A percentile compares a stretch with the other conserved stretches of the same genome.
These are phyloP conservation scores for Dothistroma pini DNA, from an alignment of 2,329 filamentous ascomycete species.

Conservation along the genomic window DNA sequence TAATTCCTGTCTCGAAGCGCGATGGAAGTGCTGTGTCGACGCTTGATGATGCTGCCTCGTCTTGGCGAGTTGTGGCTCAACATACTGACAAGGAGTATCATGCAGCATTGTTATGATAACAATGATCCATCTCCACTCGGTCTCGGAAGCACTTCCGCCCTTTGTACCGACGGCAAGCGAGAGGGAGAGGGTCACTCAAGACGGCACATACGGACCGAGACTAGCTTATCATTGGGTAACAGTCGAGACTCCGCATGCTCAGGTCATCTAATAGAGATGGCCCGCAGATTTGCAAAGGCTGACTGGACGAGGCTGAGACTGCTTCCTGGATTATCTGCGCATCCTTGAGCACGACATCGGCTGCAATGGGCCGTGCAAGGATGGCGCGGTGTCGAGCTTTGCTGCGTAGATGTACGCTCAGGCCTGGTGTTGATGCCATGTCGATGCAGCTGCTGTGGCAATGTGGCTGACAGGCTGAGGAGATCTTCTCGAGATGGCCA, in stretches of 20 bases:
- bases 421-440: neutral
- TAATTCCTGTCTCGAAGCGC: neutral
- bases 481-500: neutral
- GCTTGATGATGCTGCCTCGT: neutral
- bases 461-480: neutral
- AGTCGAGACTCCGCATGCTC: neutral
- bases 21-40: neutral
- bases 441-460: neutral
- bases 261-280: neutral
- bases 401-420: neutral
- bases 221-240: neutral
- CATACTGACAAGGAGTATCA: too few relatives aligned
- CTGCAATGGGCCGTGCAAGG: neutral
- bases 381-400: neutral
- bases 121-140: neutral
- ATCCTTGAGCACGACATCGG: neutral
- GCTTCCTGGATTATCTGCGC: neutral
- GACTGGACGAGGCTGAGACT: neutral
- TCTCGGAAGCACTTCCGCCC: neutral
- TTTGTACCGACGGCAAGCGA: neutral
- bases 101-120: neutral
- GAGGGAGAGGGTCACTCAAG: neutral
- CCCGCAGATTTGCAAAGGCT: neutral
- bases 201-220: neutral
- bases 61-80: neutral